phyloP scores from a whole-genome alignment of 2,329 filamentous ascomycete genomes.

The Colletotrichum phormii region DNA sequence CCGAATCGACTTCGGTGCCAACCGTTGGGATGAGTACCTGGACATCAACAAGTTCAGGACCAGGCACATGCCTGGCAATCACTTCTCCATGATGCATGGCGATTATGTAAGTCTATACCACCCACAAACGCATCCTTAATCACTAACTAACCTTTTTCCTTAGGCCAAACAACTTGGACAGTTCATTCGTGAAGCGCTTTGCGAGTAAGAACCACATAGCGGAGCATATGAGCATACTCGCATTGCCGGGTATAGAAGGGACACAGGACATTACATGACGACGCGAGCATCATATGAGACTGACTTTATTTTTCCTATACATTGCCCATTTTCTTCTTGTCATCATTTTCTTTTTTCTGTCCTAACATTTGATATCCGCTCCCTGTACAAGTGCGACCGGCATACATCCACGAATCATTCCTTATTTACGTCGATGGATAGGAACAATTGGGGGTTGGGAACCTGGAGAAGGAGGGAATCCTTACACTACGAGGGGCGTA shows the following conservation, averaged over 20 bases:
- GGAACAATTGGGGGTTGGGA: background rate
- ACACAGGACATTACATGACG: conserved; percentile 34
- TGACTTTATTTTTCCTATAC: conserved; percentile 14
- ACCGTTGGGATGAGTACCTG: conserved; percentile 76
- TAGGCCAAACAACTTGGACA: conserved; percentile 51
- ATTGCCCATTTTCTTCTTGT: conserved; percentile 26
- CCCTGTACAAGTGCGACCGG: conserved; percentile 30
- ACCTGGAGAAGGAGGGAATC: conserved; percentile 2
- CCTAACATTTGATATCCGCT: conserved; percentile 37
- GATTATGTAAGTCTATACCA: conserved; percentile 47
- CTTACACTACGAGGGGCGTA: conserved; percentile 16
- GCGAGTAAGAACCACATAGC: conserved; percentile 33
- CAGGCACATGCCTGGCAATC: conserved; percentile 77
- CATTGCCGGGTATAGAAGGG: conserved; percentile 35
- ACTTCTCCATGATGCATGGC: conserved; percentile 83
- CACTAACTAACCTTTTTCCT: conserved; percentile 34
- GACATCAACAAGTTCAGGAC: conserved; percentile 71
- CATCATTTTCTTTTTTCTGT: conserved; percentile 28
- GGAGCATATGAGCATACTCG: conserved; percentile 19
- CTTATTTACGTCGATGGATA: conserved; percentile 14
- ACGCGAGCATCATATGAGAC: conserved; percentile 31
- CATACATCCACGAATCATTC: conserved; percentile 32
- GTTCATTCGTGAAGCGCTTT: conserved; percentile 50
- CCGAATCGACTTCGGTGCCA: conserved; percentile 76
- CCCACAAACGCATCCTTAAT: background rate